Percentiles rank a stretch among this genome's conserved stretches.
These are phyloP conservation scores for Daldinia sp. DNA, from an alignment of 2,329 filamentous ascomycete genomes.

Conservation along the genomic window DNA sequence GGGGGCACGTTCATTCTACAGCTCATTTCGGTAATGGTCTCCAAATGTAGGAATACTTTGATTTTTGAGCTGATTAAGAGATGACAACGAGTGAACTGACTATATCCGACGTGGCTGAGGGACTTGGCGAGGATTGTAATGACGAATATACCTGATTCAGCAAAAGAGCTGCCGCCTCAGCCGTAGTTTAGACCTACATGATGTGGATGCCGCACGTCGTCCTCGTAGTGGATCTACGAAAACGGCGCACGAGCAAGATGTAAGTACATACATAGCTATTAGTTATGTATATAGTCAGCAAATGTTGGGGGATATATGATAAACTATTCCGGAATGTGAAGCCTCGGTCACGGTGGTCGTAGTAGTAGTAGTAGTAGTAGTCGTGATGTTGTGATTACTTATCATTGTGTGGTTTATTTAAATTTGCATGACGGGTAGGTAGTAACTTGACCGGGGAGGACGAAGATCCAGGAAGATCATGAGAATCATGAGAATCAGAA, in stretches of 20 bases:
- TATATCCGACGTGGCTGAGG: constrained; percentile 19
- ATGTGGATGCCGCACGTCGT: constrained; percentile 10
- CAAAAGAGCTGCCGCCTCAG: constrained; percentile 27
- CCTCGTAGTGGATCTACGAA: constrained; percentile 16
- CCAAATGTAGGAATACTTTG: neutral
- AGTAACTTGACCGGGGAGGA: constrained; percentile 22
- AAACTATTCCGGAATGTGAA: constrained; percentile 9
- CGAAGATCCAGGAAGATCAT: constrained; percentile 9
- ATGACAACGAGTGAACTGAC: constrained; percentile 1
- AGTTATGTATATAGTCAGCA: too few relatives aligned
- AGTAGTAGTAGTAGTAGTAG: too few relatives aligned
- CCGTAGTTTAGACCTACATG: constrained; percentile 17
- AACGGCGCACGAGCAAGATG: constrained; percentile 6
- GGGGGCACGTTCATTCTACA: neutral
- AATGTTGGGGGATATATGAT: constrained; percentile 10
- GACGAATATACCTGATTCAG: constrained; percentile 22
- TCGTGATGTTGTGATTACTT: too few relatives aligned
- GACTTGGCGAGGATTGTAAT: constrained; percentile 23
- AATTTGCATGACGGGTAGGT: constrained; percentile 25
- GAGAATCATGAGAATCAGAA: constrained; percentile 27
- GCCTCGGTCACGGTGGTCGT: constrained; percentile 14
- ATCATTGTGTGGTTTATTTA: constrained; percentile 31
- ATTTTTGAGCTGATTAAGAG: neutral
- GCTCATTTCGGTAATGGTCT: neutral
- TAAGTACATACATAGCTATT: neutral